Percentiles rank a stretch among this genome's conserved stretches.
phyloP scores from a whole-genome alignment of 2,329 filamentous ascomycete genomes.

The Zasmidium cellare region DNA sequence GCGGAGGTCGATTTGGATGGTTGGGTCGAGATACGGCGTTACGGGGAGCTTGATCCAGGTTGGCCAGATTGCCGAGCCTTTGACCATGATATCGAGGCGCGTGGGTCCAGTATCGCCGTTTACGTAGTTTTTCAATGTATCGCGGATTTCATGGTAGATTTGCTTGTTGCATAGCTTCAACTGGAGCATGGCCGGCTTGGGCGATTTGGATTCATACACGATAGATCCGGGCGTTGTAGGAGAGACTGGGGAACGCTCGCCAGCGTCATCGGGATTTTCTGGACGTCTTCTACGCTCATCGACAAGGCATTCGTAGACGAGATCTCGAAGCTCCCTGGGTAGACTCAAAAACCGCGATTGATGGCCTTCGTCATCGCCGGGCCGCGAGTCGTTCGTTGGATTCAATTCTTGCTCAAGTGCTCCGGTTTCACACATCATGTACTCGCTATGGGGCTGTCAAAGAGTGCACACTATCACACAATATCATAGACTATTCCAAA shows the following conservation, averaged over 20 bases:
- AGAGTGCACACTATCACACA: neutral
- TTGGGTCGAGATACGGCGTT: constrained; percentile 8
- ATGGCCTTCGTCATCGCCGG: neutral
- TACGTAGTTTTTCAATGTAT: constrained; percentile 5
- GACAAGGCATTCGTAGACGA: constrained; percentile 11
- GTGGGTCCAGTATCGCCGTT: neutral
- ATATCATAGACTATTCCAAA: neutral
- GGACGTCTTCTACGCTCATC: constrained; percentile 9
- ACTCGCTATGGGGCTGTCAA: too few species aligned
- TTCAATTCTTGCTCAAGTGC: neutral
- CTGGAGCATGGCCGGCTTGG: constrained; percentile 16
- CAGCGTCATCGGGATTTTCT: constrained; percentile 8
- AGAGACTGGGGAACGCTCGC: constrained; percentile 1
- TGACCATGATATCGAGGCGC: constrained; percentile 17
- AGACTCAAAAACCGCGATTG: constrained; percentile 10
- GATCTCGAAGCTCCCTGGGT: constrained; percentile 12
- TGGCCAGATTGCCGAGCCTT: constrained; percentile 18
- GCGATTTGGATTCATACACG: constrained; percentile 12
- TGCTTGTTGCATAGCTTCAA: constrained; percentile 13
- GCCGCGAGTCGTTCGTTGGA: neutral
- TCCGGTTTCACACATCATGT: too few species aligned
- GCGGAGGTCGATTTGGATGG: constrained; percentile 10
- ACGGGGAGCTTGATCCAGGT: constrained; percentile 15
- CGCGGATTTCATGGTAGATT: constrained; percentile 7
- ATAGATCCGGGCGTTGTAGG: constrained; percentile 7